Base-by-base conservation (phyloP, 1,139 yeast species). In the Meyerozyma smithsonii region DNA sequence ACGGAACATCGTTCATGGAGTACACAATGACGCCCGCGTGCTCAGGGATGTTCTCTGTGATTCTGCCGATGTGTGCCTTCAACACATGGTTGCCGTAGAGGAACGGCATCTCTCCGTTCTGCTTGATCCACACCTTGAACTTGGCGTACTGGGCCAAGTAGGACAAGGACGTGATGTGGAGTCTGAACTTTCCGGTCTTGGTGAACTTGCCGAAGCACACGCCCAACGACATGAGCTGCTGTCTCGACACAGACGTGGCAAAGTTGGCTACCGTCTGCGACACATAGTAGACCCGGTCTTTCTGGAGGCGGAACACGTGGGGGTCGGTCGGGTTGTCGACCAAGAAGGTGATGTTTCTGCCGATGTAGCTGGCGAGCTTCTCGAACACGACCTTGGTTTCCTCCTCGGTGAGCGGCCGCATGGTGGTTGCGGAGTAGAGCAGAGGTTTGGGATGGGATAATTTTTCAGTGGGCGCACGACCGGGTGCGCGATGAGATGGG, bases 81-180 rank as follows among this genome's bases (percentile, higher is more conserved):
- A 92, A 73, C 18, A 92, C 94, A 61, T 92, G 96, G 67, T 92
- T 92, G 33, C 99, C 99, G 56, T 94, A 92, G 48, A 92, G 69
- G 61, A 83, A 94, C 8, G 98, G 97, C 98, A 94, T 94, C 64
- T 92, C 99, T 52, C 98, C 98, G 57, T 92, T 92, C 39, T 81
- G 81, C 63, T 94, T 94, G 64, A 92, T 88, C 98, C 98, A 94
- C 35, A 92, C 73, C 66, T 92, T 92, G 68, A 83, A 89, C 61
- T 86, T 88, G 37, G 98, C 97, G 59, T 84, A 84, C 54, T 86
- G 84, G 5, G 96, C 82, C 44, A 92, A 66, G 49, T 87, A 77
- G 40, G 86, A 81, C 49, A 92, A 75, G 4, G 97, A 74, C n/a
- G 98, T 92, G 46, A 94, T 83, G 61, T 92, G 99, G 49, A 92